phyloP scores from a whole-genome alignment of 345 rosid species.

The Gossypium longicalyx region DNA sequence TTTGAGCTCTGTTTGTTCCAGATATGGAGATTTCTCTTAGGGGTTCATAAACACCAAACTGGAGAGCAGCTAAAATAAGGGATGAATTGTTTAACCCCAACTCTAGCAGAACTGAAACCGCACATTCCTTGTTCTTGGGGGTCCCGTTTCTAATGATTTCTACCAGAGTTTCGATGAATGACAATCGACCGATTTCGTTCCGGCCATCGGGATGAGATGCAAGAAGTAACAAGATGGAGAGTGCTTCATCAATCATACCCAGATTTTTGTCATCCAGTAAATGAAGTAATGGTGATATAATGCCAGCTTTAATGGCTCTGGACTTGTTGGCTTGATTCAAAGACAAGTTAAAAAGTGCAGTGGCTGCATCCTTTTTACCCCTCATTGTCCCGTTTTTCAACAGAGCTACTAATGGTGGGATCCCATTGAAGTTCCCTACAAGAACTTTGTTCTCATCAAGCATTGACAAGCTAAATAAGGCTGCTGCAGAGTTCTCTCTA shows the following conservation, averaged over 20 bases:
- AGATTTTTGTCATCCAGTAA: conserved; percentile 41
- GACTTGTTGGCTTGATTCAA: conserved; percentile 52
- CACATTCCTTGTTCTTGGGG: conserved; percentile 65
- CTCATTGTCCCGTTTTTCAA: conserved; percentile 44
- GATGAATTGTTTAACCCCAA: conserved; percentile 44
- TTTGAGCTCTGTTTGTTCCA: conserved; percentile 56
- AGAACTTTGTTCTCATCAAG: conserved; percentile 58
- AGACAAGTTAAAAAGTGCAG: conserved; percentile 57
- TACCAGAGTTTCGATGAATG: conserved; percentile 44
- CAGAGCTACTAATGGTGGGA: conserved; percentile 55
- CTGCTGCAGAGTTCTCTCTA: conserved; percentile 57
- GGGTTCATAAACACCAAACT: conserved; percentile 52
- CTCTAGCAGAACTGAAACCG: conserved; percentile 47
- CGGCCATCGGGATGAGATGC: conserved; percentile 42
- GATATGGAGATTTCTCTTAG: conserved; percentile 36
- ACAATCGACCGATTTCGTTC: conserved; percentile 31
- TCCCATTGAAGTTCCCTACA: conserved; percentile 41
- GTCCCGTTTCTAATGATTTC: conserved; percentile 49
- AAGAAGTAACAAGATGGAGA: conserved; percentile 53
- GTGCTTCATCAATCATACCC: conserved; percentile 62
- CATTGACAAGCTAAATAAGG: conserved; percentile 54
- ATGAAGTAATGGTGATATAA: conserved; percentile 40
- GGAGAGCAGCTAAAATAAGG: conserved; percentile 41
- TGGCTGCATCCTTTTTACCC: conserved; percentile 69
- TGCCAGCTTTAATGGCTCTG: conserved; percentile 51